These are phyloP conservation scores for Coemansia sp. DNA, from an alignment of 192 early-diverging fungal genomes.

Conservation along the genomic window DNA sequence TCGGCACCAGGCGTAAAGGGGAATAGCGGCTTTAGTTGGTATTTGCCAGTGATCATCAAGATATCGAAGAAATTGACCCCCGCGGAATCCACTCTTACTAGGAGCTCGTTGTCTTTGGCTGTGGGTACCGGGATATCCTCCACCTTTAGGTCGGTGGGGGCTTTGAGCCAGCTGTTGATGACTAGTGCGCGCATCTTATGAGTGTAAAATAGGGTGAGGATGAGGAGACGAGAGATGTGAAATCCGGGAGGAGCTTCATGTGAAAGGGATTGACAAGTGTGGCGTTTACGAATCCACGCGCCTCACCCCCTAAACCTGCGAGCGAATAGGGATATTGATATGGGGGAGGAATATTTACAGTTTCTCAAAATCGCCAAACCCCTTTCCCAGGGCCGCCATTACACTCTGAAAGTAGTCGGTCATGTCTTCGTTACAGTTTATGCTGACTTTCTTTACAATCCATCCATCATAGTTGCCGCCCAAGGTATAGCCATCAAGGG, in stretches of 20 bases:
- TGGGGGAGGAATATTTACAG: no score
- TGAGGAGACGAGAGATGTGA: neutral
- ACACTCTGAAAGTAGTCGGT: no score
- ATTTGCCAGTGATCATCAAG: constrained; percentile 71
- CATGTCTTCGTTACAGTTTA: no score
- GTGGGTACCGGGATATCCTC: constrained; percentile 57
- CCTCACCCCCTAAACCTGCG: no score
- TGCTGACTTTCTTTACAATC: neutral
- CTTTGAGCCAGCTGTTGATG: constrained; percentile 59
- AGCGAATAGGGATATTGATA: no score
- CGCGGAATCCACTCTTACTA: constrained; percentile 65
- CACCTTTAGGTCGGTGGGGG: constrained; percentile 56
- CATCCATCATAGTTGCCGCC: no score
- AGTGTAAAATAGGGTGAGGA: neutral
- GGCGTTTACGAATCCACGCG: no score
- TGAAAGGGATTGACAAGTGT: no score
- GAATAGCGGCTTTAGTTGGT: constrained; percentile 69
- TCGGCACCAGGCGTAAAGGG: constrained; percentile 71
- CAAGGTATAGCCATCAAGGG: no score
- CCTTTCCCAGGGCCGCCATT: no score
- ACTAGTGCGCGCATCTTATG: constrained; percentile 54
- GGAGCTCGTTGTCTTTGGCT: constrained; percentile 59
- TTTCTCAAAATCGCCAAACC: no score
- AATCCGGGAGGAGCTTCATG: no score
- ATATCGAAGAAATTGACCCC: constrained; percentile 79